Conservation (phyloP, 2,329 filamentous ascomycete species). For the Dryadomyces quercus-mongolicae region DNA sequence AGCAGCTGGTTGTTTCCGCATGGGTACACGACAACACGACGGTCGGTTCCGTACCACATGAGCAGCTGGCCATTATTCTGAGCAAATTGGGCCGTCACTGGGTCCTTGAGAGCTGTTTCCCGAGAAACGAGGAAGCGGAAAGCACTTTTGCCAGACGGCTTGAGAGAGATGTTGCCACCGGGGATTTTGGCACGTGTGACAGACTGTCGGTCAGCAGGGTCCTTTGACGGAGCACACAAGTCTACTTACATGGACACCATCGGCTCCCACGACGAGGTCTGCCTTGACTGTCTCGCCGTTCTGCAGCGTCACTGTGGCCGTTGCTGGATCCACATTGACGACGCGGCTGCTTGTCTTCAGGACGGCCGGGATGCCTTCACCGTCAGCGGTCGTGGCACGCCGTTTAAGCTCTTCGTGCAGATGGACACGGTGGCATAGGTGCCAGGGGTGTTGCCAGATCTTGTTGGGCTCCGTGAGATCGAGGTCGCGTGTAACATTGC, state of each 20-base stretch:
- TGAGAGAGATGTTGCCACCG: conserved; percentile 7
- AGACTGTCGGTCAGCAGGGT: conserved; percentile 8
- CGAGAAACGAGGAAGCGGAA: conserved; percentile 43
- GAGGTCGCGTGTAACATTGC: conserved; percentile 9
- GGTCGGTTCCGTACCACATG: conserved; percentile 29
- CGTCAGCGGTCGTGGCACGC: conserved; percentile 25
- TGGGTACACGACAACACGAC: conserved; percentile 34
- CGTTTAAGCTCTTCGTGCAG: conserved; percentile 40
- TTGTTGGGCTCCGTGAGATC: conserved; percentile 25
- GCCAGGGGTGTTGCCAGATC: conserved; percentile 38
- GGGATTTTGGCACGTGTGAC: conserved; percentile 16
- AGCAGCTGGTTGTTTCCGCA: conserved; percentile 29
- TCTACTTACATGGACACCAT: conserved; percentile 31
- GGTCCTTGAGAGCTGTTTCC: conserved; percentile 18
- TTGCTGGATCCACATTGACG: conserved; percentile 26
- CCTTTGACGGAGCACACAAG: background rate
- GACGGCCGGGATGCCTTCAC: conserved; percentile 19
- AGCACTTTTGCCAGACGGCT: conserved; percentile 37
- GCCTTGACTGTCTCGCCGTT: conserved; percentile 27
- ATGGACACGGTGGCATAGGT: conserved; percentile 38
- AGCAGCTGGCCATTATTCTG: conserved; percentile 17
- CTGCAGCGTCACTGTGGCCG: conserved; percentile 28
- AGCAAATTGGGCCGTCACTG: conserved; percentile 20
- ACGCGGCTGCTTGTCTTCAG: conserved; percentile 30
- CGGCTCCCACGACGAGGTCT: conserved; percentile 40